phyloP scores from a whole-genome alignment of 2,329 filamentous ascomycete genomes.

The Beauveria sp. region DNA sequence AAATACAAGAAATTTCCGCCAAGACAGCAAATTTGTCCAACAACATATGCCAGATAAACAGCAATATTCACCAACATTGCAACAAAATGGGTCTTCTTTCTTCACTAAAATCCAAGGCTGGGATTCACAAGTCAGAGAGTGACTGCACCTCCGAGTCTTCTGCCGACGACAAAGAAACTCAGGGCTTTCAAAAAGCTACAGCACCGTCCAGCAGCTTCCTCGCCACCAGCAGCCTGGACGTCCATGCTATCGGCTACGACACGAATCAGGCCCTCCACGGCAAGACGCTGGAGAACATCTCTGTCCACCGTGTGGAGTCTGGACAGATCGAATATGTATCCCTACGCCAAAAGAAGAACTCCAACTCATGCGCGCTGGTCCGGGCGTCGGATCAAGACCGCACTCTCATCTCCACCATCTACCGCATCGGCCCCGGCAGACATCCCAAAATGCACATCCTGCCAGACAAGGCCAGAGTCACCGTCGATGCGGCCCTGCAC shows the following conservation, averaged over 20 bases:
- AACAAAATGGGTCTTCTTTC: constrained; percentile 1
- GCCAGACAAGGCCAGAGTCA: neutral
- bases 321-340: constrained; percentile 15
- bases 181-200: neutral
- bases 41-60: too few species aligned
- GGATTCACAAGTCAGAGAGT: neutral
- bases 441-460: constrained; percentile 16
- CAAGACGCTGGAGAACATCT: constrained; percentile 10
- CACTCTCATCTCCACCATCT: constrained; percentile 18
- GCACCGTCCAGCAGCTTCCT: neutral
- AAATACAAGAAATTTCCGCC: neutral
- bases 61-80: neutral
- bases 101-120: neutral
- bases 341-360: constrained; percentile 15
- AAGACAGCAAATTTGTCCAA: neutral
- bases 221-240: constrained; percentile 6
- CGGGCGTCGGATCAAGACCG: constrained; percentile 9
- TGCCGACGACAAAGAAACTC: neutral
- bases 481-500: constrained; percentile 16
- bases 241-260: constrained; percentile 10
- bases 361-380: constrained; percentile 19
- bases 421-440: constrained; percentile 17
- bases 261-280: constrained; percentile 7
- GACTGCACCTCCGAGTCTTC: constrained; percentile 1
- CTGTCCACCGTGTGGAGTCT: constrained; percentile 5